Base-by-base conservation (phyloP, 73 alveolate species). In the Tetrahymena elliotti region DNA sequence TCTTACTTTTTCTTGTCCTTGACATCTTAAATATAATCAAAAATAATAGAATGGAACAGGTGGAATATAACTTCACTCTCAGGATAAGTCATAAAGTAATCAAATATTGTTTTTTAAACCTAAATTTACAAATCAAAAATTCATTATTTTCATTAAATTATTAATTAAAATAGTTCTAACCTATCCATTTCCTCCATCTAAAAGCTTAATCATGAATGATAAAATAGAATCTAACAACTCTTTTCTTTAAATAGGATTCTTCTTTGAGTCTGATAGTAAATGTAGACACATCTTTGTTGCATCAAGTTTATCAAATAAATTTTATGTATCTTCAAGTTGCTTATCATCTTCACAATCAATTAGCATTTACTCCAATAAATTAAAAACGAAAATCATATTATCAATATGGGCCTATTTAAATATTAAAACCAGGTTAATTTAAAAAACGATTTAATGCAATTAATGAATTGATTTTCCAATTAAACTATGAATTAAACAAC, bases 271-370 rank as follows among this genome's bases (percentile, higher is more conserved):
- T 6, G 96, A 84, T 3, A 94, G 93, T 3, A 94, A 84, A 94
- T 94, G 93, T 54, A 94, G 38, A 2, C 93, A 47, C 96, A 94
- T 94, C 83, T 92, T 84, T 0, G 96, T 94, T 31, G 96, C 95
- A 88, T 94, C 93, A 20, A 84, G 35, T 24, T 88, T 31, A 41
- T 94, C 96, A 33, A 94, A 94, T 4, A 94, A 36, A 52, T 94
- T 94, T 84, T 94, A 34, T 68, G 52, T 88, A 24, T 94, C 96
- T 92, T 94, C 96, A 24, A 94, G 93, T 31, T 27, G 34, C 11
- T 68, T 68, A 7, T 68, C 88, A 18, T 68, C 36, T 83, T 94
- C 95, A 52, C 92, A 38, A 33, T 84, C 52, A 82, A 22, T 88
- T 31, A 94, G 52, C 33, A 94, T 39, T 52, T 94, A 94, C 34